These are phyloP conservation scores for Pseudomonodictys pantanalensis DNA, from an alignment of 495 filamentous ascomycete species.

Conservation along the genomic window DNA sequence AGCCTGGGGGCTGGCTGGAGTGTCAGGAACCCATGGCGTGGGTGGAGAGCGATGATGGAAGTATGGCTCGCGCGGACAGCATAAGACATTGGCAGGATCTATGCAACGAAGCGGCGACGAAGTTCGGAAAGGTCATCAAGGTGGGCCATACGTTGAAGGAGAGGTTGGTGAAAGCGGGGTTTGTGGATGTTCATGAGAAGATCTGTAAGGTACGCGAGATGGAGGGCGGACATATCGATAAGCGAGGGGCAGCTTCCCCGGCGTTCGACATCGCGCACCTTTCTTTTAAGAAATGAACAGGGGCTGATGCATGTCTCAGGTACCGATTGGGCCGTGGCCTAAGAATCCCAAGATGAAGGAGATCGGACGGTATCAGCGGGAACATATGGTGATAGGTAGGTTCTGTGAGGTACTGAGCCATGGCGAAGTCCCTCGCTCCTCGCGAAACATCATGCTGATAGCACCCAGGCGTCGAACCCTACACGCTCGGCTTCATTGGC, in stretches of 20 bases:
- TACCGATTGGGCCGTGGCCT: conserved; percentile 37
- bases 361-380: conserved; percentile 26
- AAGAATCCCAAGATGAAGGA: conserved; percentile 36
- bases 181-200: conserved; percentile 31
- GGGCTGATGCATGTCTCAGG: neutral
- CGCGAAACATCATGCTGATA: no score
- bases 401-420: no score
- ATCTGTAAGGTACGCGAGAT: conserved; percentile 17
- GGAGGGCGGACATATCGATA: neutral
- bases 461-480: conserved; percentile 25
- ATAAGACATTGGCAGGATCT: conserved; percentile 16
- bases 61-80: neutral
- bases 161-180: conserved; percentile 30
- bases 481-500: conserved; percentile 28
- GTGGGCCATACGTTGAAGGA: conserved; percentile 14
- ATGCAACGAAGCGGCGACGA: conserved; percentile 6
- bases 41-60: conserved; percentile 32
- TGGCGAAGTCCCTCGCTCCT: no score
- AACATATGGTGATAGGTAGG: no score
- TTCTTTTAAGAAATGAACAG: neutral
- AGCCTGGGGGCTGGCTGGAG: conserved; percentile 38
- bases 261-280: neutral
- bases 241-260: no score
- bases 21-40: conserved; percentile 32
- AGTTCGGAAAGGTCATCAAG: conserved; percentile 24